Evolutionary conservation across 768 basidiomycete genomes (phyloP).

Genomic region (Phaeolepiota aurea): DNA sequence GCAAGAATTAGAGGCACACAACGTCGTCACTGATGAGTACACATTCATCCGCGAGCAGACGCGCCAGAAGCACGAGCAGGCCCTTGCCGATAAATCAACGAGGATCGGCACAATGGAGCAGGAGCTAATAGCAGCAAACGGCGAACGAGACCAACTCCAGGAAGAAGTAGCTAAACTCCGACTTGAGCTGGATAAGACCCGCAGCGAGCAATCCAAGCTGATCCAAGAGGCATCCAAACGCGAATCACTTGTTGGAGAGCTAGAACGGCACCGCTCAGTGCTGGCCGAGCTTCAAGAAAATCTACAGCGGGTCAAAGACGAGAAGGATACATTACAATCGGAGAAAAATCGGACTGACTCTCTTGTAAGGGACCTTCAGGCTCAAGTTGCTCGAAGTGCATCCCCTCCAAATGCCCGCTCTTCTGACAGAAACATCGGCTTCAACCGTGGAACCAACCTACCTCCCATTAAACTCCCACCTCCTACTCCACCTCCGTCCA

Average conservation of each 20-base stretch:
- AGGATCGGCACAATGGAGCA: conserved; percentile 39
- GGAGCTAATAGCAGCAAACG: conserved; percentile 37
- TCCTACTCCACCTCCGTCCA: conserved; percentile 79
- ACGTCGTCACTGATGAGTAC: conserved; percentile 42
- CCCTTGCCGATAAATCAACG: conserved; percentile 40
- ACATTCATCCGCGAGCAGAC: conserved; percentile 34
- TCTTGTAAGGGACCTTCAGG: conserved; percentile 72
- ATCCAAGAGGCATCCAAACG: conserved; percentile 68
- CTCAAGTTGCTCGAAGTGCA: conserved; percentile 55
- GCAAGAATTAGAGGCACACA: conserved; percentile 56
- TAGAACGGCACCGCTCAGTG: conserved; percentile 70
- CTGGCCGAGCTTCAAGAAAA: conserved; percentile 73
- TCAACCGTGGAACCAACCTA: conserved; percentile 50
- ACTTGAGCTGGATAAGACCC: conserved; percentile 51
- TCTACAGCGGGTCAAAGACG: conserved; percentile 72
- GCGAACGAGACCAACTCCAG: conserved; percentile 34
- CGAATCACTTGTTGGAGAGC: conserved; percentile 63
- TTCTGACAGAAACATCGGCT: conserved; percentile 45
- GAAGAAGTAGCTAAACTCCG: conserved; percentile 43
- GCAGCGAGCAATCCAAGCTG: conserved; percentile 51
- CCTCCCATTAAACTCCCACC: conserved; percentile 76
- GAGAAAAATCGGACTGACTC: conserved; percentile 66
- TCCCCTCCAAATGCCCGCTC: conserved; percentile 48
- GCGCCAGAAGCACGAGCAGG: conserved; percentile 33
- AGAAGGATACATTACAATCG: conserved; percentile 67